Evolutionary conservation across 2,329 filamentous ascomycete genomes (phyloP).

Genomic region (Lasiodiplodia hormozganensis): DNA sequence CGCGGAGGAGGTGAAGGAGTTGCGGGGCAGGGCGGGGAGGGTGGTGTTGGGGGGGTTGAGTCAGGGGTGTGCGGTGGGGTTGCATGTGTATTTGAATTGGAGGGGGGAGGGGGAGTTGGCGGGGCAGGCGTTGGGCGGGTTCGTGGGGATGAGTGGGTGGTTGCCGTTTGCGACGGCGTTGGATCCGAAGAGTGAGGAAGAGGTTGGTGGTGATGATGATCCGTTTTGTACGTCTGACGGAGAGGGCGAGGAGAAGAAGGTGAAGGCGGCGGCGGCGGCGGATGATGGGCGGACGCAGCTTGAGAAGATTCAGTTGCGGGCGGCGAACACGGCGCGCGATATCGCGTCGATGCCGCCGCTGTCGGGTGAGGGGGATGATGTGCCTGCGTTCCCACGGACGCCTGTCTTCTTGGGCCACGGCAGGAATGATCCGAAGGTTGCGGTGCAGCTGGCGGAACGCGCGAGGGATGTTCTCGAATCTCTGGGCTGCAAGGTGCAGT

Average conservation of each 20-base stretch:
- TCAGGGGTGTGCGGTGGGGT: constrained; percentile 36
- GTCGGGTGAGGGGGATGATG: not conserved
- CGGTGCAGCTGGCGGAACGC: constrained; percentile 43
- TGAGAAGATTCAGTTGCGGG: not conserved
- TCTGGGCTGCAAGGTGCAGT: constrained; percentile 46
- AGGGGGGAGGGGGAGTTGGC: not conserved
- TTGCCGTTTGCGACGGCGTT: constrained; percentile 34
- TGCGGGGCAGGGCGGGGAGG: constrained; percentile 26
- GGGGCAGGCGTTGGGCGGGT: constrained; percentile 29
- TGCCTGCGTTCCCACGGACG: constrained; percentile 32
- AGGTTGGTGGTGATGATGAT: not conserved
- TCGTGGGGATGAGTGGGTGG: constrained; percentile 35
- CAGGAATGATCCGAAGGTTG: constrained; percentile 51
- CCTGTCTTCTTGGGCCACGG: constrained; percentile 59
- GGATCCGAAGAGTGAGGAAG: not conserved
- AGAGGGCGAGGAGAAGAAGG: not conserved
- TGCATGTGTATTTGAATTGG: constrained; percentile 33
- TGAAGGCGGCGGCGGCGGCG: no score
- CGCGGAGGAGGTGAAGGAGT: constrained; percentile 31
- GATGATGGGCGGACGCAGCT: no score
- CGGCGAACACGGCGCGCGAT: not conserved
- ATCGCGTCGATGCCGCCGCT: not conserved
- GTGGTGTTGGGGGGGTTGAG: constrained; percentile 38
- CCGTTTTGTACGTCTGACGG: no score
- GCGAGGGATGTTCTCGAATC: constrained; percentile 44